Evolutionary conservation across 306 rosid genomes (phyloP).

Genomic region (Cyclanthera cordifolia): DNA sequence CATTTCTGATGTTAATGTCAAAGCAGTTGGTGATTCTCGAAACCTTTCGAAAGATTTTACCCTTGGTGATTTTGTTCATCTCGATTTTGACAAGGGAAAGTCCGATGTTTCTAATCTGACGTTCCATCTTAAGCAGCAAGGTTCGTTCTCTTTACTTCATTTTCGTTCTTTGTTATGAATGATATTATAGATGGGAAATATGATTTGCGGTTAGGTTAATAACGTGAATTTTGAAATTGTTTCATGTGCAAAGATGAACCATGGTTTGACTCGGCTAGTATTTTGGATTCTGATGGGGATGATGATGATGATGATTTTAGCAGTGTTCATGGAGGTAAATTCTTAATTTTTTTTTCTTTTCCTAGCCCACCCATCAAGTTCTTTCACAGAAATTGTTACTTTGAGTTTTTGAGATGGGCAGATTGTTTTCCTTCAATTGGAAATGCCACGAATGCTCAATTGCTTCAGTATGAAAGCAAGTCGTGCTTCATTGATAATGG

Average conservation of each 20-base stretch:
- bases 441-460: constrained; percentile 36
- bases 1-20: constrained; percentile 32
- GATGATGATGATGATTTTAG: constrained; percentile 45
- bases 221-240: neutral
- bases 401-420: constrained; percentile 20
- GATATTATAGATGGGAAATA: neutral
- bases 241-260: constrained; percentile 51
- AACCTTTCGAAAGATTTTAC: constrained; percentile 30
- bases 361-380: constrained; percentile 1
- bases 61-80: constrained; percentile 46
- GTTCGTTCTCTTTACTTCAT: neutral
- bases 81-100: constrained; percentile 52
- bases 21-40: constrained; percentile 37
- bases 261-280: constrained; percentile 80
- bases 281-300: constrained; percentile 71
- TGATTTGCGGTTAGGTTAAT: neutral
- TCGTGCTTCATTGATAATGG: constrained; percentile 56
- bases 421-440: constrained; percentile 60
- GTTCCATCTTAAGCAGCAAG: constrained; percentile 48
- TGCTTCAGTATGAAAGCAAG: constrained; percentile 59
- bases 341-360: constrained; percentile 8
- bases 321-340: constrained; percentile 80
- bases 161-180: neutral
- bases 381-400: constrained; percentile 1
- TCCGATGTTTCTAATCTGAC: constrained; percentile 62